Evolutionary conservation across 768 basidiomycete species (phyloP).

Genomic region (Boletus pseudopeckii): DNA sequence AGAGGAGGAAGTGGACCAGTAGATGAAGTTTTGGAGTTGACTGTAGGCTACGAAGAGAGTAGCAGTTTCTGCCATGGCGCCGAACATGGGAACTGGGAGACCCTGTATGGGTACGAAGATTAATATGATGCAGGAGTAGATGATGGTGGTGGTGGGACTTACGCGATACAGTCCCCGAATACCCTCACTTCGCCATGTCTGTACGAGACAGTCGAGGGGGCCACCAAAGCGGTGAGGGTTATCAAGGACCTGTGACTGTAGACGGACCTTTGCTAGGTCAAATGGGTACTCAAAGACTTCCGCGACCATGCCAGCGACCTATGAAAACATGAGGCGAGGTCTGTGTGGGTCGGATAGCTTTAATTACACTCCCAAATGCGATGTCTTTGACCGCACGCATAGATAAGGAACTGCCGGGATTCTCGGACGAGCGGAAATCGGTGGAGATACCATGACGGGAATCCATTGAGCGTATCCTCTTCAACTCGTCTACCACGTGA

Average conservation of each 20-base stretch:
- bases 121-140: neutral
- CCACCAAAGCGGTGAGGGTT: too few relatives aligned
- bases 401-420: neutral
- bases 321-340: neutral
- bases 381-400: constrained; percentile 42
- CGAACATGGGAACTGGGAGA: constrained; percentile 79
- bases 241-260: too few relatives aligned
- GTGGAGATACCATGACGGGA: neutral
- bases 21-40: constrained; percentile 60
- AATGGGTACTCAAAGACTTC: too few relatives aligned
- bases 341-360: constrained; percentile 6
- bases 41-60: constrained; percentile 79
- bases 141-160: constrained; percentile 21
- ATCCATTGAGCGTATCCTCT: neutral
- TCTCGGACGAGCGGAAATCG: neutral
- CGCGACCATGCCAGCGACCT: too few relatives aligned
- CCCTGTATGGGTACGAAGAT: constrained; percentile 67
- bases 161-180: too few relatives aligned
- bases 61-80: constrained; percentile 87
- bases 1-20: constrained; percentile 29
- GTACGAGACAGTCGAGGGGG: constrained; percentile 56
- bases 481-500: constrained; percentile 12
- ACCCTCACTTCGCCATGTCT: too few relatives aligned
- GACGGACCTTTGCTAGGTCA: constrained; percentile 87
- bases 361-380: constrained; percentile 49